Conservation (phyloP, 2,329 filamentous ascomycete genomes). For the Ophiostoma novo-ulmi region DNA sequence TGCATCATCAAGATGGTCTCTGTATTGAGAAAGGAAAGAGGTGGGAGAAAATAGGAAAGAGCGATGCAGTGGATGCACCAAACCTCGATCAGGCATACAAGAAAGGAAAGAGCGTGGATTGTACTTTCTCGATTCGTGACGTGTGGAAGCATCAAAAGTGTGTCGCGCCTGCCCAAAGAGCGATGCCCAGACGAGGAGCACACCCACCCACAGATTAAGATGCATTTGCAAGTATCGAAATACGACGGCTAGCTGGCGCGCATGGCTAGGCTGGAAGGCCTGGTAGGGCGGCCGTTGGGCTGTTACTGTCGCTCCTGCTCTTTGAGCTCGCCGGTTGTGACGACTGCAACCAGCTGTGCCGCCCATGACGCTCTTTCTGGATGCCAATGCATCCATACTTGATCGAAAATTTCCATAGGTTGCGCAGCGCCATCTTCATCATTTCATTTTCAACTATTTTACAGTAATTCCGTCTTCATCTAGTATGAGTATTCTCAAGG, state of each 20-base stretch:
- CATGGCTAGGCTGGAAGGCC: neutral
- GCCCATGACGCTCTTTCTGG: neutral
- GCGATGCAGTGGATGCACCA: neutral
- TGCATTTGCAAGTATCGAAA: neutral
- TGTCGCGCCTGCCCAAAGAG: neutral
- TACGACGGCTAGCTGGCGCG: neutral
- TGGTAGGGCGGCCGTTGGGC: neutral
- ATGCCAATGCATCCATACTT: neutral
- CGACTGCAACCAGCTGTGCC: neutral
- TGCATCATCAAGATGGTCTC: neutral
- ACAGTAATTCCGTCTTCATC: no score
- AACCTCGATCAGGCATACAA: neutral
- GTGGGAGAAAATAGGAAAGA: neutral
- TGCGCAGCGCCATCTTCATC: neutral
- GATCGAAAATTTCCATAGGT: no score
- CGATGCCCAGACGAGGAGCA: neutral
- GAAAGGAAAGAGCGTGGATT: neutral
- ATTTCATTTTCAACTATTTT: neutral
- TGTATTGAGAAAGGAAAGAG: neutral
- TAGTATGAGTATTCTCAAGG: no score
- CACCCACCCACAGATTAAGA: conserved; percentile 5
- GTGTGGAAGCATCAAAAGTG: neutral
- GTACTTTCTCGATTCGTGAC: neutral
- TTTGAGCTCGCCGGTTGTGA: neutral
- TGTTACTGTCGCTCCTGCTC: neutral